Base-by-base conservation (phyloP, 768 basidiomycete genomes). In the Phylloporus rhodoxanthus region DNA sequence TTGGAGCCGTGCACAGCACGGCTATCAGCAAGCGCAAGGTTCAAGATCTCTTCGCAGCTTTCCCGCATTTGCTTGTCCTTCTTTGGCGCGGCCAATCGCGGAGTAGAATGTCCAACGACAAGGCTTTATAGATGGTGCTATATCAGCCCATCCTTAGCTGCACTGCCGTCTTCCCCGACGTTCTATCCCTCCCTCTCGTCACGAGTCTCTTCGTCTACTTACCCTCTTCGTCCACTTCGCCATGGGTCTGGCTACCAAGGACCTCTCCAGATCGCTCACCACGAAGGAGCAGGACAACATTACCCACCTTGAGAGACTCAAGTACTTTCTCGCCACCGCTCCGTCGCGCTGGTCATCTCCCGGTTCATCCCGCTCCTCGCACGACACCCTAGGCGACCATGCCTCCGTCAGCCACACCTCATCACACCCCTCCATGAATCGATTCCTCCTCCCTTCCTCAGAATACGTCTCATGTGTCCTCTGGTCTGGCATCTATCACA, bases 391-490 rank as follows among this genome's bases (percentile, higher is more conserved):
- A 4, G 48, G 42, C 8, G 57, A 65, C 30, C 46, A 56, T 11
- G 45, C 48, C 36, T 61, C 70, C 26, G 55, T 68, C 29, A 61
- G 67, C 40, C 75, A 77, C 46, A 71, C 72, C 34, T 75, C 76
- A n/a, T 70, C 79, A 2, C 88, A 91, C 63, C 87, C 87, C 6
- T 81, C 82, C 21, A 79, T 96, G 60, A 87, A 90, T 60, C 79
- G 91, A 26, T 96, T 96, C 68, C 76, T 84, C 33, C 79, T 97
- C 14, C 93, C 94, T 0, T 82, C 86, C 49, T 83, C 87, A 43
- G 93, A 90, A 66, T 86, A 84, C 60, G 89, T 97, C 36, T 83
- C 87, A 5, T 97, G 94, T 64, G 88, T 96, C 9, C 77, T 91
- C 15, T 97, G 94, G 94, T 82, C 84, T 43, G 86, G 91, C 7